Evolutionary conservation across 495 filamentous ascomycete species (phyloP).

Genomic region (Penicillium bovifimosum): DNA sequence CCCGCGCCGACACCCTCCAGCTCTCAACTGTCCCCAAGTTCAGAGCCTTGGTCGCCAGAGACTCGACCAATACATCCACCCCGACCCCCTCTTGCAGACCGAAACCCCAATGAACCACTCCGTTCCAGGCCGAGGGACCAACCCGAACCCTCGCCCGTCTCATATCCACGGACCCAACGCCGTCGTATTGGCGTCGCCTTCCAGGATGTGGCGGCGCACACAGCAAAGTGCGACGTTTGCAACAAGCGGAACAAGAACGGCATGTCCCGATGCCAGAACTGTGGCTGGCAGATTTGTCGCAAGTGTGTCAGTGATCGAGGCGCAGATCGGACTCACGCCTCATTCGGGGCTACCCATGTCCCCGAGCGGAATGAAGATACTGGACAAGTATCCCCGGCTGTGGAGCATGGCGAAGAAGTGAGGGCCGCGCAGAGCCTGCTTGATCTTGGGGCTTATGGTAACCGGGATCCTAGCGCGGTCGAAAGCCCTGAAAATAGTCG

Average conservation of each 20-base stretch:
- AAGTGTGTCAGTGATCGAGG: slow-evolving; percentile 23
- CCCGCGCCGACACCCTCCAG: neutral
- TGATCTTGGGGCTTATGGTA: neutral
- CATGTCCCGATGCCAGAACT: slow-evolving; percentile 41
- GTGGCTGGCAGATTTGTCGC: slow-evolving; percentile 43
- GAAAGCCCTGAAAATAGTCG: no score
- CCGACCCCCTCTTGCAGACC: neutral
- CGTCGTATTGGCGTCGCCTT: slow-evolving; percentile 17
- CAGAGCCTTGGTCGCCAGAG: neutral
- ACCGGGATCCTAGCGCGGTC: neutral
- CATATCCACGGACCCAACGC: neutral
- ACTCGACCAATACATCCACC: neutral
- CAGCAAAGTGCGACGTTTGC: slow-evolving; percentile 50
- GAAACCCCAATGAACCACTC: no score
- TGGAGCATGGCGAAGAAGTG: neutral
- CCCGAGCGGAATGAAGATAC: neutral
- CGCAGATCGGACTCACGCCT: slow-evolving; percentile 23
- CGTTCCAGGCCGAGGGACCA: neutral
- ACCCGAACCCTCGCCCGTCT: neutral
- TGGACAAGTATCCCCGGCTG: neutral
- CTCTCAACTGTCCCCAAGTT: neutral
- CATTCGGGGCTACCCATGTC: slow-evolving; percentile 9
- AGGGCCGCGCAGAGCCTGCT: neutral
- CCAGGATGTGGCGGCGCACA: slow-evolving; percentile 34
- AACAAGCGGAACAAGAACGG: slow-evolving; percentile 37